These are phyloP conservation scores for Trichoderma simmonsii DNA, from an alignment of 2,329 filamentous ascomycete genomes.

Conservation along the genomic window DNA sequence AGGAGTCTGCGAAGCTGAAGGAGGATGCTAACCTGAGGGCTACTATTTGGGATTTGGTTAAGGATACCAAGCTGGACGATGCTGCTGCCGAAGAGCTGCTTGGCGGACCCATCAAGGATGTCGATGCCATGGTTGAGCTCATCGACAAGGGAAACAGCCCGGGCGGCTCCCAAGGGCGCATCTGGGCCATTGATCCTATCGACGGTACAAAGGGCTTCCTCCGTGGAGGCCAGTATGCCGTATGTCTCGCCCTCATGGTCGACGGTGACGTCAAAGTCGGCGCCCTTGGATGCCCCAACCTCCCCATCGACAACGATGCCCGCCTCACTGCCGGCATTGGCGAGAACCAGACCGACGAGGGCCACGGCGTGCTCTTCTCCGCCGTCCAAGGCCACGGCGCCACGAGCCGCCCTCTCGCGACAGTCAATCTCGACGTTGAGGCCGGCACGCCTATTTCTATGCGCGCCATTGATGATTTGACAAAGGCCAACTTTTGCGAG, in stretches of 20 bases:
- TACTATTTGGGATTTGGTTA: conserved; percentile 80
- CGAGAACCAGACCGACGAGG: conserved; percentile 68
- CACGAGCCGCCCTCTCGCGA: conserved; percentile 68
- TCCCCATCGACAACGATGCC: conserved; percentile 75
- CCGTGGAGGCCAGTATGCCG: conserved; percentile 92
- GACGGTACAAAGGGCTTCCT: conserved; percentile 98
- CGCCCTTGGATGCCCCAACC: conserved; percentile 91
- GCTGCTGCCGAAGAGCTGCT: conserved; percentile 58
- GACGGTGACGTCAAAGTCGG: conserved; percentile 93
- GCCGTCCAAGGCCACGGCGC: conserved; percentile 78
- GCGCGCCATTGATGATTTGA: conserved; percentile 70
- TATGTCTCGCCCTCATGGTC: conserved; percentile 87
- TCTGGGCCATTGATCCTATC: conserved; percentile 97
- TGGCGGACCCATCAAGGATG: conserved; percentile 65
- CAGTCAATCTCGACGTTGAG: conserved; percentile 32
- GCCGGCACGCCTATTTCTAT: conserved; percentile 68
- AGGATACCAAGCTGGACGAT: conserved; percentile 62
- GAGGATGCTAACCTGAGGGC: conserved; percentile 63
- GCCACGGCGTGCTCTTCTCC: conserved; percentile 83
- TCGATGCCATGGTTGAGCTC: conserved; percentile 63
- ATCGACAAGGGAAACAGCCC: conserved; percentile 67
- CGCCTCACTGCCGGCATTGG: conserved; percentile 64
- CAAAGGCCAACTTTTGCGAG: conserved; percentile 89
- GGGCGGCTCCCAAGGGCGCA: conserved; percentile 70
- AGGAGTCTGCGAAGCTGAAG: conserved; percentile 80